These are phyloP conservation scores for Tubosaeta sp. DNA, from an alignment of 768 basidiomycete genomes.

Conservation along the genomic window DNA sequence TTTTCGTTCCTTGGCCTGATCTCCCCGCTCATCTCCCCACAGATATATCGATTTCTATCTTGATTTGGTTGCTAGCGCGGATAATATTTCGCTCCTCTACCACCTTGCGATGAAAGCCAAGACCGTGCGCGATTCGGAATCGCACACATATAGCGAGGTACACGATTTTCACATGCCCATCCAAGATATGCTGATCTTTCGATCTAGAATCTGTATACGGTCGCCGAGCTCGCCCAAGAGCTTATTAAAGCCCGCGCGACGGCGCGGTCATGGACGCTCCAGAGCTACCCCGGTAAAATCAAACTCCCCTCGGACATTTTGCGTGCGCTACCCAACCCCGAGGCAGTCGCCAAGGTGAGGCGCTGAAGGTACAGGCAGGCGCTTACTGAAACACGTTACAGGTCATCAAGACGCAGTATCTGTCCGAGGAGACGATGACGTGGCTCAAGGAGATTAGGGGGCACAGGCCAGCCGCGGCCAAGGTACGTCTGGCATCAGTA, in stretches of 20 bases:
- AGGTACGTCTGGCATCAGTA: conserved; percentile 19
- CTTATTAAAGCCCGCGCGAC: conserved; percentile 69
- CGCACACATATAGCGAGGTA: conserved; percentile 68
- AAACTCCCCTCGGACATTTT: conserved; percentile 82
- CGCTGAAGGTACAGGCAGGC: background rate
- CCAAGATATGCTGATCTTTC: background rate
- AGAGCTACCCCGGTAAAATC: conserved; percentile 77
- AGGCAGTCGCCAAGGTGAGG: conserved; percentile 59
- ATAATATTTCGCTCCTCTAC: conserved; percentile 82
- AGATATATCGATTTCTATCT: conserved; percentile 92
- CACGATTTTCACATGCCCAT: conserved; percentile 2
- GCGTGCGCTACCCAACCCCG: conserved; percentile 59
- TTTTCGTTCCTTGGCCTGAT: background rate
- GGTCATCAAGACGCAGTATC: conserved; percentile 65
- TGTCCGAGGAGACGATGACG: conserved; percentile 53
- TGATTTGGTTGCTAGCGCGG: conserved; percentile 66
- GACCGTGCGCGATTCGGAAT: conserved; percentile 77
- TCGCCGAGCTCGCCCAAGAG: conserved; percentile 87
- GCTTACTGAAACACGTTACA: conserved; percentile 26
- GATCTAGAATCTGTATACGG: conserved; percentile 75
- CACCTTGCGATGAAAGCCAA: conserved; percentile 80
- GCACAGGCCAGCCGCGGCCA: conserved; percentile 33
- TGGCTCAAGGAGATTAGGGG: conserved; percentile 53
- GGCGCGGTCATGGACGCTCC: conserved; percentile 66
- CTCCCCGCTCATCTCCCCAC: background rate